phyloP scores from a whole-genome alignment of 495 filamentous ascomycete genomes.

The Tuber calosporum region DNA sequence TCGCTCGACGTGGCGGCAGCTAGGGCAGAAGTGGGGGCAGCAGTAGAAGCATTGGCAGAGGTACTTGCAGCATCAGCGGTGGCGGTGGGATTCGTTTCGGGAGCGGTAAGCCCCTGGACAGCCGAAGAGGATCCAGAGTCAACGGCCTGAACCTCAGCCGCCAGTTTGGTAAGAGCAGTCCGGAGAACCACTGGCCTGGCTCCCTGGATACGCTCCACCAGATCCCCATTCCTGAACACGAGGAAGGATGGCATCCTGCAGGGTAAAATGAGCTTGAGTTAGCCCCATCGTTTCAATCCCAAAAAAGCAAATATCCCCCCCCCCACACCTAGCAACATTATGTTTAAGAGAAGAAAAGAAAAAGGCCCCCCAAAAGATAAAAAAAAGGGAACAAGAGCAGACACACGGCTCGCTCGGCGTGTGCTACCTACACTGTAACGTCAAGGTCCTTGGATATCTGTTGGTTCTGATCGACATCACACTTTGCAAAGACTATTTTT shows the following conservation, averaged over 20 bases:
- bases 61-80: slow-evolving; percentile 48
- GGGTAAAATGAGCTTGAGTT: slow-evolving; percentile 16
- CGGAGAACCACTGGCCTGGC: slow-evolving; percentile 51
- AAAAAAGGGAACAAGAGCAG: background rate
- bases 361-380: background rate
- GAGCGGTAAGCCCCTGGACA: background rate
- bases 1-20: background rate
- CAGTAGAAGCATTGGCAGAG: slow-evolving; percentile 39
- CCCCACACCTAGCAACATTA: background rate
- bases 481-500: slow-evolving; percentile 73
- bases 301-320: background rate
- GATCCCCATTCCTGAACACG: slow-evolving; percentile 67
- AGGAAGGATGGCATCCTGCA: slow-evolving; percentile 67
- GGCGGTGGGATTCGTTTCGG: slow-evolving; percentile 28
- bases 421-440: slow-evolving; percentile 58
- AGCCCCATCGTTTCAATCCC: background rate
- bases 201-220: slow-evolving; percentile 62
- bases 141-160: slow-evolving; percentile 48
- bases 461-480: slow-evolving; percentile 71
- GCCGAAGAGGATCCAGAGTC: slow-evolving; percentile 1
- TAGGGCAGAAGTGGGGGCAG: slow-evolving; percentile 4
- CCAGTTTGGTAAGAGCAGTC: slow-evolving; percentile 63
- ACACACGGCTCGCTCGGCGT: background rate
- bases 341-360: background rate
- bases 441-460: slow-evolving; percentile 63